Conservation (phyloP, 2,329 filamentous ascomycete species). For the Aspergillus quadrilineatus region DNA sequence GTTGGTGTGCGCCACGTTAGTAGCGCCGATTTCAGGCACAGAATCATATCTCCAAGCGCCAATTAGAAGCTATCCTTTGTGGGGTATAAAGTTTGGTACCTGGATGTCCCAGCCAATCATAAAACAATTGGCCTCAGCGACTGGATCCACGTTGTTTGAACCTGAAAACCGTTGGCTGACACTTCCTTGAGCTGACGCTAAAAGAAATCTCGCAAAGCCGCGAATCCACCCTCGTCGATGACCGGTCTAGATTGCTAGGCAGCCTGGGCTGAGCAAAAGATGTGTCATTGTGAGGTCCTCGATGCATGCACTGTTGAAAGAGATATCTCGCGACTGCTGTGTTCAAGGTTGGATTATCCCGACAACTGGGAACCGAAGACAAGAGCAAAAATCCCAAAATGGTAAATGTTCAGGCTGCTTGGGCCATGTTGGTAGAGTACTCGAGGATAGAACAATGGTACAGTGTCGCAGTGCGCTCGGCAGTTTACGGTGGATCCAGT, state of each 20-base stretch:
- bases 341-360: not conserved
- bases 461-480: not conserved
- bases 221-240: not conserved
- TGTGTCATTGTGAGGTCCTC: conserved; percentile 1
- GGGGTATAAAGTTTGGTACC: not conserved
- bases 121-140: not conserved
- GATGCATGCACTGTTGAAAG: not conserved
- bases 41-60: not conserved
- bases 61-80: not conserved
- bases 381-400: not conserved
- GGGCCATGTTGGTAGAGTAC: not conserved
- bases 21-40: conserved; percentile 8
- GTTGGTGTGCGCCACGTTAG: conserved; percentile 4
- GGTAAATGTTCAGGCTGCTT: not conserved
- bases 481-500: conserved; percentile 1
- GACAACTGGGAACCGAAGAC: not conserved
- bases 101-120: not conserved
- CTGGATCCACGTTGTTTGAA: conserved; percentile 6
- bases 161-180: conserved; percentile 6
- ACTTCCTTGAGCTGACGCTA: conserved; percentile 1
- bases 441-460: not conserved
- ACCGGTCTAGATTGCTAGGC: conserved; percentile 7
- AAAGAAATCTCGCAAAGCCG: conserved; percentile 6
- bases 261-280: not conserved
- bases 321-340: not conserved